phyloP scores from a whole-genome alignment of 2,329 filamentous ascomycete genomes.

The Botrytis sinoallii region DNA sequence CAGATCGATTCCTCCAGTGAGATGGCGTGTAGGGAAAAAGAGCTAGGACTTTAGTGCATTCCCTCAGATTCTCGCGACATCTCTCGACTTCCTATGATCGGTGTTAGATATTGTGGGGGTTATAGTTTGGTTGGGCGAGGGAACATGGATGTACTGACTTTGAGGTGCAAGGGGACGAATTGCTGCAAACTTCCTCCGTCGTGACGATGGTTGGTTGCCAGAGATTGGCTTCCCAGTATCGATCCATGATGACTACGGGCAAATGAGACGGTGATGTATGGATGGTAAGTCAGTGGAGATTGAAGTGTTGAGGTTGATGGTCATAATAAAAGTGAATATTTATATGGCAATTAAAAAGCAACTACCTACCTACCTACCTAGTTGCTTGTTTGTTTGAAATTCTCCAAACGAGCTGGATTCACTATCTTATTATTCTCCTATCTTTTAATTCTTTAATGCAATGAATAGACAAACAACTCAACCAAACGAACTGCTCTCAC shows the following conservation, averaged over 20 bases:
- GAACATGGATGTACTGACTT: no score
- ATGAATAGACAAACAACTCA: neutral
- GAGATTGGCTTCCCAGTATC: neutral
- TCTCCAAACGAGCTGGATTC: neutral
- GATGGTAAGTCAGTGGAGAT: neutral
- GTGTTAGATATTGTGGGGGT: neutral
- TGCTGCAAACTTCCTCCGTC: neutral
- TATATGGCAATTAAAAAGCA: neutral
- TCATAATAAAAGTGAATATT: no score
- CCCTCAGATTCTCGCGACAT: neutral
- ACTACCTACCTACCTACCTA: no score
- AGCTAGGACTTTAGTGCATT: neutral
- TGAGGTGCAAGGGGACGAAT: no score
- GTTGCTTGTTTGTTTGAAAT: neutral
- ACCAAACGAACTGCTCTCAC: neutral
- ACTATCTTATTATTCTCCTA: neutral
- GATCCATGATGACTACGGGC: neutral
- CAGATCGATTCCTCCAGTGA: constrained; percentile 15
- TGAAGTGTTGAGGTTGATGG: neutral
- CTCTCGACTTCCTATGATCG: neutral
- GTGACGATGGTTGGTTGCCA: neutral
- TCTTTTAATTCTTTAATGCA: neutral
- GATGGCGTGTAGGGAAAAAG: neutral
- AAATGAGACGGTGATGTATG: neutral
- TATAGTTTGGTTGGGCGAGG: no score